Evolutionary conservation across 306 rosid species (phyloP), one percentile per base, ranked within the genome.

Genomic region (Cercis canadensis): DNA sequence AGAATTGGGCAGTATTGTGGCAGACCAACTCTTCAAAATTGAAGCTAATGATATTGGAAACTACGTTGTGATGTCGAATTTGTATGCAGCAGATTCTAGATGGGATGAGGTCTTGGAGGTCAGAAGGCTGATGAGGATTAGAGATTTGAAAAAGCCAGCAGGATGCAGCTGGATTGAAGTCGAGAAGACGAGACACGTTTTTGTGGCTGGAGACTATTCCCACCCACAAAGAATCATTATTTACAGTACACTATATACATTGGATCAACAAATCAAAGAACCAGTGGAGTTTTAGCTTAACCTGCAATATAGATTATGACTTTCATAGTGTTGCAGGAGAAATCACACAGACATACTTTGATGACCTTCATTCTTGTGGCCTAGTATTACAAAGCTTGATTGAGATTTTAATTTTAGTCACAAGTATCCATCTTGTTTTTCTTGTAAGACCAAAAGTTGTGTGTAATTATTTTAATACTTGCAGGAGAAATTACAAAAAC

Each of bases 91-190:
- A 45, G 93, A 85, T 71, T 85, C 88, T 73, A 84, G 80, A 79
- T 93, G 98, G 97, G 96, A 93, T 54, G 82, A 78, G 63, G 97
- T 90, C 32, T 64, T 80, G 73, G 87, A 88, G 73, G 72, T 90
- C 14, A 87, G 98, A 78, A 87, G 34, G 77, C 78, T 81, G 73
- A 81, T 87, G 94, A 86, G 75, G 82, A 80, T 62, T 52, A 79
- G 79, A 80, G 97, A 90, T 56, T 56, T 88, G 66, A 90, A 82
- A 76, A 90, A 85, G 65, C 96, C 94, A 50, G 92, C 89, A 33
- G 97, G 97, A 55, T 90, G 97, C 81, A 93, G 98, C 73, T 93
- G 98, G 97, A 88, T 90, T 37, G 97, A 90, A 84, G 85, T 90
- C 67, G 94, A 88, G 79, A 81, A 79, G 65, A 83, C 65, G 60